Evolutionary conservation across 2,329 filamentous ascomycete genomes (phyloP).

Genomic region (Esteya vermicola): DNA sequence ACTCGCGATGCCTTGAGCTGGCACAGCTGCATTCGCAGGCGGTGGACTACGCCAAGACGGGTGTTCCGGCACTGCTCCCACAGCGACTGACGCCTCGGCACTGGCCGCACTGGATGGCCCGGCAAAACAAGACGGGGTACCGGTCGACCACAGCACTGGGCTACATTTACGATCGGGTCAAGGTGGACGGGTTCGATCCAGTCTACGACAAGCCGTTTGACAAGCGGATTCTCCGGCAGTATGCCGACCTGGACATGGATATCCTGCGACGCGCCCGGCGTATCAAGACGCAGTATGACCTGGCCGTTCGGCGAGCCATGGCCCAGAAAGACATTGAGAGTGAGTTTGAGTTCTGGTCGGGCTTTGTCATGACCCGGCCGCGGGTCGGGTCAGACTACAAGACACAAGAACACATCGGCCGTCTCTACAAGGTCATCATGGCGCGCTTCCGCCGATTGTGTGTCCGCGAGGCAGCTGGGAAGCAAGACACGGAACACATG

Average conservation of each 20-base stretch:
- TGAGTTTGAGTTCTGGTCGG: conserved; percentile 86
- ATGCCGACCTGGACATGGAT: conserved; percentile 32
- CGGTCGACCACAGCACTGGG: conserved; percentile 61
- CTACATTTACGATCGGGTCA: conserved; percentile 65
- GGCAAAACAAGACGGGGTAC: conserved; percentile 42
- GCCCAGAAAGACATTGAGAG: conserved; percentile 69
- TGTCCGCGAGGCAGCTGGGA: conserved; percentile 46
- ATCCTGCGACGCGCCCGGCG: conserved; percentile 44
- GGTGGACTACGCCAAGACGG: conserved; percentile 90
- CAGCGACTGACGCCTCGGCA: conserved; percentile 40
- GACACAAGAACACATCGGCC: conserved; percentile 67
- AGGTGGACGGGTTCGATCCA: conserved; percentile 53
- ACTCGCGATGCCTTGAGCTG: conserved; percentile 54
- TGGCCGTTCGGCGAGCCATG: conserved; percentile 63
- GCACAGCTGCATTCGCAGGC: conserved; percentile 77
- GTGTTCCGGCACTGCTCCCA: conserved; percentile 57
- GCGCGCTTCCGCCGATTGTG: conserved; percentile 55
- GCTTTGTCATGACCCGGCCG: conserved; percentile 67
- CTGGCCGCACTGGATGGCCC: conserved; percentile 88
- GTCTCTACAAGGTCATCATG: conserved; percentile 51
- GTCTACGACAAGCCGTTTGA: conserved; percentile 66
- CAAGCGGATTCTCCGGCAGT: conserved; percentile 52
- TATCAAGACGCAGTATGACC: conserved; percentile 69
- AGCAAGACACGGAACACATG: conserved; percentile 32
- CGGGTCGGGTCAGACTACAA: conserved; percentile 68